Conservation (phyloP, 1,284 basidiomycete species). For the Anthracocystis walkeri region DNA sequence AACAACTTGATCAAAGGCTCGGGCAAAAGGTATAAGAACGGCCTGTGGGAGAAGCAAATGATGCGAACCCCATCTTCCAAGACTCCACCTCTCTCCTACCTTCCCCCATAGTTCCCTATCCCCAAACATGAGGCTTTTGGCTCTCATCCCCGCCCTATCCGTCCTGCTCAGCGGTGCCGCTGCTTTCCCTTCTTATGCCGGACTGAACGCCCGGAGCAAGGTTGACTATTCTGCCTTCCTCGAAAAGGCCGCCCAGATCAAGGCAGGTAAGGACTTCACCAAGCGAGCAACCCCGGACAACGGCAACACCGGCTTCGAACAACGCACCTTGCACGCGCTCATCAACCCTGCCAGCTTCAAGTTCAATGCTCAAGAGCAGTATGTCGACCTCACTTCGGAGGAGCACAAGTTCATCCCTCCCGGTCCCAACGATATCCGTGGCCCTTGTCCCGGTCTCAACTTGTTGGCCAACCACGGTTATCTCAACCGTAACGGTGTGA, state of each 20-base stretch:
- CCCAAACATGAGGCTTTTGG: conserved; percentile 28
- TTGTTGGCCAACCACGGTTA: conserved; percentile 58
- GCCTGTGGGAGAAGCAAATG: not conserved
- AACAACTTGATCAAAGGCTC: not conserved
- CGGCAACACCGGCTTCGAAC: conserved; percentile 25
- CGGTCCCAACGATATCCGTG: conserved; percentile 54
- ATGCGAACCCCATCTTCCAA: not conserved
- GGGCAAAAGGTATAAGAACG: conserved; percentile 15
- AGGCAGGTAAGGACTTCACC: conserved; percentile 25
- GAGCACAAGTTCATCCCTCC: conserved; percentile 58
- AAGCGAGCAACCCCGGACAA: conserved; percentile 14
- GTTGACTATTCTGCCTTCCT: conserved; percentile 46
- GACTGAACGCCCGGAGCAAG: conserved; percentile 13
- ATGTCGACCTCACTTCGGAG: conserved; percentile 49
- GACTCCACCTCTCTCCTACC: conserved; percentile 8
- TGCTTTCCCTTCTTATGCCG: conserved; percentile 45
- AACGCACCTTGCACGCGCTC: conserved; percentile 41
- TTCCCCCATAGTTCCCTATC: conserved; percentile 4
- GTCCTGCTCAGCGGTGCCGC: conserved; percentile 32
- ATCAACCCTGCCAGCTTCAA: conserved; percentile 54
- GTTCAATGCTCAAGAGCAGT: conserved; percentile 48
- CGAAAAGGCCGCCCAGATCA: conserved; percentile 40
- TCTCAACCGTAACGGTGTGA: conserved; percentile 53
- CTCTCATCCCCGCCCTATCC: conserved; percentile 12
- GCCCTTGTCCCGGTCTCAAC: conserved; percentile 59